These are phyloP conservation scores for Coprinopsis sp. DNA, from an alignment of 768 basidiomycete species.

Conservation along the genomic window DNA sequence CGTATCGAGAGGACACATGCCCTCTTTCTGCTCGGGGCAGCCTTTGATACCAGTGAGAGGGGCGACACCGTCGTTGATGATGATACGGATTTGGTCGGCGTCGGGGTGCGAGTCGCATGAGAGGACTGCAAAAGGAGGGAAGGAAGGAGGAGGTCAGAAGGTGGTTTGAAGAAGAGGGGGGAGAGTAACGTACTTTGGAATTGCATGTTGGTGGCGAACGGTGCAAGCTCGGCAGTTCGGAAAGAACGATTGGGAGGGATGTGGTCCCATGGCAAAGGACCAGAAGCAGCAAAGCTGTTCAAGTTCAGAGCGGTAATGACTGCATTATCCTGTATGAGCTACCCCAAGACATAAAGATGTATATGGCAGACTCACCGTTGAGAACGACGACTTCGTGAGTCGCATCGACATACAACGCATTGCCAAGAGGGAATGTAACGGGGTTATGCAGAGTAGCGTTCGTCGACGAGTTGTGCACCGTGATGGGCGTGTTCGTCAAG, in stretches of 20 bases:
- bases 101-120: slow-evolving; percentile 47
- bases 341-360: background rate
- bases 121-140: slow-evolving; percentile 44
- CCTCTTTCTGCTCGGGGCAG: slow-evolving; percentile 67
- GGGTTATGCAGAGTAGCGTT: slow-evolving; percentile 74
- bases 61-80: slow-evolving; percentile 84
- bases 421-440: slow-evolving; percentile 65
- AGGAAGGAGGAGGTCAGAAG: slow-evolving; percentile 13
- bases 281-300: slow-evolving; percentile 63
- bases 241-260: slow-evolving; percentile 64
- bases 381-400: slow-evolving; percentile 90
- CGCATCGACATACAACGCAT: slow-evolving; percentile 81
- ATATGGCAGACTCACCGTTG: slow-evolving; percentile 48
- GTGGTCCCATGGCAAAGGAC: slow-evolving; percentile 72
- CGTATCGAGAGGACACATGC: slow-evolving; percentile 68
- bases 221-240: slow-evolving; percentile 71
- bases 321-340: slow-evolving; percentile 19
- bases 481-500: slow-evolving; percentile 71
- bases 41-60: slow-evolving; percentile 75
- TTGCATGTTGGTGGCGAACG: slow-evolving; percentile 86
- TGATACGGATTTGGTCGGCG: slow-evolving; percentile 71
- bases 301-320: slow-evolving; percentile 85
- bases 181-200: slow-evolving; percentile 63
- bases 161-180: background rate
- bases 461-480: slow-evolving; percentile 71